Conservation (phyloP, 176 grass and related monocot genomes). For the Zea luxurians region DNA sequence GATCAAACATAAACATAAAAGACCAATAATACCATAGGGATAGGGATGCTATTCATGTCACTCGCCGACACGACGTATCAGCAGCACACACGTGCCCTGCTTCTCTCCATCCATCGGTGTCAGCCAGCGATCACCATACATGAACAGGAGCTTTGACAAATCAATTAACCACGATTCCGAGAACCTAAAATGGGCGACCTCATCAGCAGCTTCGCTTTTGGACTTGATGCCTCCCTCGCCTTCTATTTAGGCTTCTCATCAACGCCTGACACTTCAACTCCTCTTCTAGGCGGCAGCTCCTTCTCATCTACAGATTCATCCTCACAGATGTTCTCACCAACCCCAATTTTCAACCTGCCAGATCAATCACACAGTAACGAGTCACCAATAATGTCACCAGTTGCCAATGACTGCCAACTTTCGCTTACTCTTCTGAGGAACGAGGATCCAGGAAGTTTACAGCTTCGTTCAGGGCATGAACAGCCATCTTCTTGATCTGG, state of each 20-base stretch:
- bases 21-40: no score
- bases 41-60: neutral
- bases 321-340: neutral
- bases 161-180: neutral
- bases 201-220: neutral
- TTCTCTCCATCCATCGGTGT: neutral
- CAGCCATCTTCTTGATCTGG: slow-evolving; percentile 78
- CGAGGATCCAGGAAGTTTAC: slow-evolving; percentile 47
- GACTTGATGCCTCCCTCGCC: neutral
- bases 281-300: neutral
- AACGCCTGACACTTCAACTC: neutral
- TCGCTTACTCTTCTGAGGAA: slow-evolving; percentile 38
- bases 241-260: neutral
- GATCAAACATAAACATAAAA: no score
- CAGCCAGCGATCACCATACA: neutral
- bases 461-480: slow-evolving; percentile 54
- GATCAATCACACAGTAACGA: neutral
- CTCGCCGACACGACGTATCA: neutral
- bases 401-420: neutral
- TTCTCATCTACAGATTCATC: slow-evolving; percentile 15
- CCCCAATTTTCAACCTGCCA: slow-evolving; percentile 9
- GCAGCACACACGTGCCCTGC: neutral
- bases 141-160: slow-evolving; percentile 12
- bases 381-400: neutral
- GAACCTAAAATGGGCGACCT: neutral